phyloP scores from a whole-genome alignment of 768 basidiomycete genomes.

The Pulveroboletus sp. region DNA sequence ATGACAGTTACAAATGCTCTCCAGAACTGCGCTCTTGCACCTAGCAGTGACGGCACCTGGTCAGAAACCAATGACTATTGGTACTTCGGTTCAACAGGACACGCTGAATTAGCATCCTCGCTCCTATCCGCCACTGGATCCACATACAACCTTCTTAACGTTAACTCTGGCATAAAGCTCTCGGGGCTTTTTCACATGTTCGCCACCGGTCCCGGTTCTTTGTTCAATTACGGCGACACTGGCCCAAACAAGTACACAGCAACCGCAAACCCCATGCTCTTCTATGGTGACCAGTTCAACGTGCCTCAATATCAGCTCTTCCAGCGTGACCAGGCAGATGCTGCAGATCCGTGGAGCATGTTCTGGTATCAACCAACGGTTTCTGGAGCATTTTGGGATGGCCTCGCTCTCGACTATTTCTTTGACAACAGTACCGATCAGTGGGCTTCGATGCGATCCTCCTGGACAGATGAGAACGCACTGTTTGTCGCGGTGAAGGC shows the following conservation, averaged over 20 bases:
- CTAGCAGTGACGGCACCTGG: slow-evolving; percentile 81
- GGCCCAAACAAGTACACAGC: slow-evolving; percentile 92
- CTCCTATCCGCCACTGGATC: slow-evolving; percentile 84
- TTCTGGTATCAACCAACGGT: slow-evolving; percentile 90
- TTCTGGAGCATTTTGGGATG: slow-evolving; percentile 89
- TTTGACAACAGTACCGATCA: slow-evolving; percentile 70
- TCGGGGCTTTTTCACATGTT: slow-evolving; percentile 92
- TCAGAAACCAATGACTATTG: slow-evolving; percentile 91
- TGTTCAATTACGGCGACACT: slow-evolving; percentile 63
- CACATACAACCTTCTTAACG: slow-evolving; percentile 63
- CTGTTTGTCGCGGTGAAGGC: slow-evolving; percentile 88
- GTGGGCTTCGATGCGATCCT: slow-evolving; percentile 89
- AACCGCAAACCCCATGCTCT: slow-evolving; percentile 84
- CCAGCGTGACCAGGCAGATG: slow-evolving; percentile 87
- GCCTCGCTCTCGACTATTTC: slow-evolving; percentile 72
- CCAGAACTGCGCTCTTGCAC: slow-evolving; percentile 64
- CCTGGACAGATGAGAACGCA: slow-evolving; percentile 85
- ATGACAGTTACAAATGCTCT: slow-evolving; percentile 71
- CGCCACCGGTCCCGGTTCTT: slow-evolving; percentile 73
- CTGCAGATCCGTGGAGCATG: slow-evolving; percentile 82
- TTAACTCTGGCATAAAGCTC: slow-evolving; percentile 64
- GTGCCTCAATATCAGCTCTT: slow-evolving; percentile 74
- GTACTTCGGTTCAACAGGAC: slow-evolving; percentile 91
- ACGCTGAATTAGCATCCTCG: slow-evolving; percentile 83
- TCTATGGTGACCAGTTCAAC: slow-evolving; percentile 67